Percentiles rank a stretch among this genome's conserved stretches.
Evolutionary conservation across 2,329 filamentous ascomycete species (phyloP).

Genomic region (Colletotrichum tamarilloi): DNA sequence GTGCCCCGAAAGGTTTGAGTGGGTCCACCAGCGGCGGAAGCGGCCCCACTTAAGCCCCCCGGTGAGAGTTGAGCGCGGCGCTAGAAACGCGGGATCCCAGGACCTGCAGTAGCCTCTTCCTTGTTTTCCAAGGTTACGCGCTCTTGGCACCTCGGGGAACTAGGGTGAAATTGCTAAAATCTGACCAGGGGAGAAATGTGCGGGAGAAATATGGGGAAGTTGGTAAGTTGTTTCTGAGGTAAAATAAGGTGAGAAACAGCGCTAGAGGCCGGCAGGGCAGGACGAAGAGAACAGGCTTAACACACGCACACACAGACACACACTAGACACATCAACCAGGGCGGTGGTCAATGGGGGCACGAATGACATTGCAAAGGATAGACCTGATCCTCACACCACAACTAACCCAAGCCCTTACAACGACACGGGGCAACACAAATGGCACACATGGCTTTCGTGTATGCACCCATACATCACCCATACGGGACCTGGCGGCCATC

Average conservation of each 20-base stretch:
- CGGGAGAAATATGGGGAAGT: background rate
- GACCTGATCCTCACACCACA: background rate
- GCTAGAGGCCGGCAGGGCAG: constrained; percentile 4
- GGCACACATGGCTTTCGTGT: constrained; percentile 25
- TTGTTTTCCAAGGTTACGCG: constrained; percentile 27
- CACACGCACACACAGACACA: background rate
- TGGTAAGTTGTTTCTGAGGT: background rate
- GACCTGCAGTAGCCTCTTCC: constrained; percentile 33
- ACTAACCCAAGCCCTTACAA: background rate
- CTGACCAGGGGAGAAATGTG: background rate
- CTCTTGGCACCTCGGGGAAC: constrained; percentile 20
- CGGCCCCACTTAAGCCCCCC: constrained; percentile 12
- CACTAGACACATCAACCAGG: background rate
- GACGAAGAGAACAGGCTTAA: background rate
- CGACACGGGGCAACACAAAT: constrained; percentile 7
- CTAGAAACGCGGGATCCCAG: constrained; percentile 32
- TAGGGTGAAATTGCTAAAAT: background rate
- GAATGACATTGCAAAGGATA: background rate
- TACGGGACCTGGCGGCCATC: background rate
- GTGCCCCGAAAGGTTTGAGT: background rate
- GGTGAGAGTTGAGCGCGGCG: constrained; percentile 5
- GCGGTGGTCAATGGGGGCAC: background rate
- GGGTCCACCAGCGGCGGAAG: constrained; percentile 14
- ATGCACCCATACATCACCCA: constrained; percentile 22
- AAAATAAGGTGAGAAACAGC: background rate